phyloP scores from a whole-genome alignment of 768 basidiomycete species.

The Suillus spraguei region DNA sequence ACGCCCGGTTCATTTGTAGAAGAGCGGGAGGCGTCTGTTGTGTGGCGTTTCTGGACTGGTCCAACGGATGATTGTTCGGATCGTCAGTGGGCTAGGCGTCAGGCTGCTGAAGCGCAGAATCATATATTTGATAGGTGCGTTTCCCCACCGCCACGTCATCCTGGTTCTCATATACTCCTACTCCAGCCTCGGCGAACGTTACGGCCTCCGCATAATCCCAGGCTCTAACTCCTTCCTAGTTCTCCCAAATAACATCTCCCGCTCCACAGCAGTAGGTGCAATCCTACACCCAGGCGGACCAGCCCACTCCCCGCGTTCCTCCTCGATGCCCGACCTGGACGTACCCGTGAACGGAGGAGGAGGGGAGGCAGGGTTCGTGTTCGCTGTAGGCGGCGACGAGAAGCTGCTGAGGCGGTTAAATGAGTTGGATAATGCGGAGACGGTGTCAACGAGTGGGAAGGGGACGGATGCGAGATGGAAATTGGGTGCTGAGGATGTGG shows the following conservation, averaged over 20 bases:
- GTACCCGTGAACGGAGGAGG: slow-evolving; percentile 37
- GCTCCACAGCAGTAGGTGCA: slow-evolving; percentile 82
- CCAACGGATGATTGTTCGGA: slow-evolving; percentile 51
- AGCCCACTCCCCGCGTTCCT: slow-evolving; percentile 35
- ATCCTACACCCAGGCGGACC: slow-evolving; percentile 69
- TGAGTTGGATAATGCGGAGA: slow-evolving; percentile 73
- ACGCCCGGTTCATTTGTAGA: slow-evolving; percentile 87
- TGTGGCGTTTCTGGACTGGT: slow-evolving; percentile 85
- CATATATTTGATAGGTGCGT: slow-evolving; percentile 79
- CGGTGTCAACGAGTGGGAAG: slow-evolving; percentile 66
- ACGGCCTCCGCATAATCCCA: slow-evolving; percentile 81
- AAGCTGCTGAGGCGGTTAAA: slow-evolving; percentile 75
- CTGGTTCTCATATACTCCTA: background rate
- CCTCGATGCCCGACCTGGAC: slow-evolving; percentile 29
- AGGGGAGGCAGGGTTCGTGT: slow-evolving; percentile 56
- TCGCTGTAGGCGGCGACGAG: slow-evolving; percentile 77
- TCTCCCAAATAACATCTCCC: slow-evolving; percentile 79
- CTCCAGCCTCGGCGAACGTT: slow-evolving; percentile 74
- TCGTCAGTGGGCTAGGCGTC: slow-evolving; percentile 80
- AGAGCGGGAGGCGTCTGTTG: slow-evolving; percentile 77
- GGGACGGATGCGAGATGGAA: slow-evolving; percentile 84
- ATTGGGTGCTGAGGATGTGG: slow-evolving; percentile 40
- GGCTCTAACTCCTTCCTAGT: slow-evolving; percentile 81
- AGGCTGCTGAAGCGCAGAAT: slow-evolving; percentile 91
- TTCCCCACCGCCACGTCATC: background rate